Percentiles rank a stretch among this genome's conserved stretches.
phyloP scores from a whole-genome alignment of 768 basidiomycete genomes.

The Russula sp. region DNA sequence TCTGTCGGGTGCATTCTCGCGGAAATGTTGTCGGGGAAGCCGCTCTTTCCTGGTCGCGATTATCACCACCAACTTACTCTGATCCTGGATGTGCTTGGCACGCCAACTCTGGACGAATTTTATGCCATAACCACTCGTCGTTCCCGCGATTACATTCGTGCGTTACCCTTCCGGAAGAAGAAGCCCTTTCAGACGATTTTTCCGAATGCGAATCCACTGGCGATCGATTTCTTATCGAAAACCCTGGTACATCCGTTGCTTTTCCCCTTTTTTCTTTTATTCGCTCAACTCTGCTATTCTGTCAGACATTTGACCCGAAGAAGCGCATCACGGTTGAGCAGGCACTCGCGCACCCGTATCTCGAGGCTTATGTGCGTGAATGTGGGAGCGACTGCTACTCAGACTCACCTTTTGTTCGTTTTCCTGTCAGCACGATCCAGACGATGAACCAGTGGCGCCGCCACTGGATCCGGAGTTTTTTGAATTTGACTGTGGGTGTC shows the following conservation, averaged over 20 bases:
- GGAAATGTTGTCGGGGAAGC: conserved; percentile 97
- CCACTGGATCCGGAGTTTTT: conserved; percentile 97
- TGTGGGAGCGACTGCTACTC: not conserved
- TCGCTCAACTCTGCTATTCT: not conserved
- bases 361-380: conserved; percentile 80
- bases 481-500: conserved; percentile 83
- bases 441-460: conserved; percentile 93
- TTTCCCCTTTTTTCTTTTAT: not conserved
- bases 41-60: conserved; percentile 94
- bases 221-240: conserved; percentile 74
- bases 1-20: conserved; percentile 86
- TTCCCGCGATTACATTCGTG: conserved; percentile 93
- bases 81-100: conserved; percentile 95
- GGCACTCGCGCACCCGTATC: conserved; percentile 90
- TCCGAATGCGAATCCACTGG: conserved; percentile 84
- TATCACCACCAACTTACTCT: conserved; percentile 95
- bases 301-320: conserved; percentile 93
- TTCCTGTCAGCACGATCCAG: conserved; percentile 76
- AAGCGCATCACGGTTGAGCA: conserved; percentile 94
- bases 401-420: conserved; percentile 4
- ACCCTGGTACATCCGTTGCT: conserved; percentile 55
- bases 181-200: conserved; percentile 80
- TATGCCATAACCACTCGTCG: conserved; percentile 92
- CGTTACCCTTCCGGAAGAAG: conserved; percentile 88
- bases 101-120: conserved; percentile 95